A percentile compares a stretch with the other conserved stretches of the same genome.
These are phyloP conservation scores for Candida sakaeoensis DNA, from an alignment of 805 yeast species.

Conservation along the genomic window DNA sequence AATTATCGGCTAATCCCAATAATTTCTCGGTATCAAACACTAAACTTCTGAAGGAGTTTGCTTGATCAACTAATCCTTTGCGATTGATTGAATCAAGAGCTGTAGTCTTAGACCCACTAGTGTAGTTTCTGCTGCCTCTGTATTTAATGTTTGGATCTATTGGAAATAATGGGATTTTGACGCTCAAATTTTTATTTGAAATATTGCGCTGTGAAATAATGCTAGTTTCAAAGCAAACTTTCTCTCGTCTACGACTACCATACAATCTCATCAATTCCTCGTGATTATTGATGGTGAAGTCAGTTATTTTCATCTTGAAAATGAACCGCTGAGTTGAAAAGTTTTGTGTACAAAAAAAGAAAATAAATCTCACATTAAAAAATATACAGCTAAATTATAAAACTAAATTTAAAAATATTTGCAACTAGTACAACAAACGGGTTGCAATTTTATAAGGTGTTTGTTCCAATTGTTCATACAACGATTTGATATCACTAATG, in stretches of 20 bases:
- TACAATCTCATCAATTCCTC: not conserved
- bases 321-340: not conserved
- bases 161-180: not conserved
- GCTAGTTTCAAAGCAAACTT: not conserved
- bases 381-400: too few species aligned
- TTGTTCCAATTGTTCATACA: constrained; percentile 80
- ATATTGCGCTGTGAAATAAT: not conserved
- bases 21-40: not conserved
- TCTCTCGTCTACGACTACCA: not conserved
- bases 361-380: not conserved
- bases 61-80: too few species aligned
- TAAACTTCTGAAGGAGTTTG: not conserved
- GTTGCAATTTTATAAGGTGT: constrained; percentile 90
- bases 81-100: too few species aligned
- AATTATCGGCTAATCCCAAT: too few species aligned
- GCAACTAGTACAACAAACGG: constrained; percentile 85
- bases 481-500: constrained; percentile 73
- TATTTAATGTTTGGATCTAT: not conserved
- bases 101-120: too few species aligned
- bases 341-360: not conserved
- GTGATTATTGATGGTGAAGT: not conserved
- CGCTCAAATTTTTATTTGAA: not conserved
- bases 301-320: constrained; percentile 1
- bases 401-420: not conserved
- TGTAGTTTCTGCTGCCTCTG: not conserved